Conservation (phyloP, 208 protist species). For the Crithidia acanthocephali region DNA sequence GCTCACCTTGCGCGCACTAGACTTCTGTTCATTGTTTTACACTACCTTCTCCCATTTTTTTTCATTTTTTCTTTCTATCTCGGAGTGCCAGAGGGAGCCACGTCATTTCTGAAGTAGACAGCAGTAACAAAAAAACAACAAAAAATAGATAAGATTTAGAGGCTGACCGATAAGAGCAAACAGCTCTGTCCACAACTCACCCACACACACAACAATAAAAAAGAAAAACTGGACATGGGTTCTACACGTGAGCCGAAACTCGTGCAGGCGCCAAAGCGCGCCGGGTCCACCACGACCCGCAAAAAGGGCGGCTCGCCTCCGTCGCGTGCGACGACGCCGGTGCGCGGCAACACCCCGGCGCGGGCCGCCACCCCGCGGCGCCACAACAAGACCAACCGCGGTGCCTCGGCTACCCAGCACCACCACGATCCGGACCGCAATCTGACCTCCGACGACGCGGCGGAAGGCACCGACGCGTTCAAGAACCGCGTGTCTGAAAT, state of each 20-base stretch:
- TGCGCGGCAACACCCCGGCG: too few relatives aligned
- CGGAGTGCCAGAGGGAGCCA: too few relatives aligned
- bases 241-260: conserved; percentile 63
- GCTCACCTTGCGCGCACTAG: too few relatives aligned
- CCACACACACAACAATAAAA: background rate
- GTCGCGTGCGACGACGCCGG: conserved; percentile 5
- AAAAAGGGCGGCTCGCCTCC: conserved; percentile 1
- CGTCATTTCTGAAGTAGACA: too few relatives aligned
- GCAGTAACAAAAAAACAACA: too few relatives aligned
- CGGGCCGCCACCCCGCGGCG: conserved; percentile 18
- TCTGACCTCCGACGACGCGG: conserved; percentile 52
- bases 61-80: too few relatives aligned
- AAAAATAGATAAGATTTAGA: too few relatives aligned
- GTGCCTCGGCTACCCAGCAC: background rate
- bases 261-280: conserved; percentile 39
- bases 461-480: conserved; percentile 76
- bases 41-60: too few relatives aligned
- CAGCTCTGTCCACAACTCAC: too few relatives aligned
- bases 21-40: too few relatives aligned
- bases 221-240: conserved; percentile 27
- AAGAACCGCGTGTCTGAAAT: conserved; percentile 85
- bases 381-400: background rate
- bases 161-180: too few relatives aligned
- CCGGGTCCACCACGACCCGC: background rate
- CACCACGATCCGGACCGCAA: conserved; percentile 34